Base-by-base conservation (phyloP, 1,139 yeast genomes). In the Magnusiomyces ingens region DNA sequence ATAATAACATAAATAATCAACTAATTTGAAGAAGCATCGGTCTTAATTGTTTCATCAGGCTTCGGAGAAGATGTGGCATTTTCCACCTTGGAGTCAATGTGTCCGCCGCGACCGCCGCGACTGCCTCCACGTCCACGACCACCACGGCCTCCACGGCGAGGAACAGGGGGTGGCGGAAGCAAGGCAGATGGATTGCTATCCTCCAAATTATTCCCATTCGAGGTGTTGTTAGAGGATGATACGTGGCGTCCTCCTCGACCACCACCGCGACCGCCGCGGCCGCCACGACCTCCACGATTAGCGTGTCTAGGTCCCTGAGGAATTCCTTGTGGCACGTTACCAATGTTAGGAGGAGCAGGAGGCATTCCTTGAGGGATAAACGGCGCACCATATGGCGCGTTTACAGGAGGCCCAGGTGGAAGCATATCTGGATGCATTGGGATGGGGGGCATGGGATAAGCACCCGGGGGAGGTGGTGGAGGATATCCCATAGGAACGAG, bases 231-330 rank as follows among this genome's bases (percentile, higher is more conserved):
- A 13, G 35, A 12, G n/a, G 11, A 15, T 10, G 11, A 19, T 10
- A 32, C 12, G n/a, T 32, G 40, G 17, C 43, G 44, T 15, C 48
- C 48, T n/a, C 52, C 42, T 15, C 55, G 49, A 15, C 49, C 36
- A 3, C 48, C 48, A 12, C 51, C 35, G 21, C 49, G 42, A n/a
- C 62, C 61, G 15, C 63, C 62, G 32, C 65, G 62, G 17, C 48
- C 48, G 12, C 51, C 35, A 19, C 49, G 42, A n/a, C 62, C 61
- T n/a, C 63, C 62, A 36, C 65, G 62, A 41, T 71, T 66, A 67
- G 26, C 69, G 60, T 70, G 64, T 48, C 54, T 38, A 22, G 48
- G 40, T 45, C 68, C 60, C 32, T 26, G 32, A 26, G 32, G 32
- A 26, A 22, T 67, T 64, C 38, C 67, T 60, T 21, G 63, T 60